Base-by-base conservation (phyloP, 371 early-diverging fungal species). In the Thermomucor indicae-seudaticae region DNA sequence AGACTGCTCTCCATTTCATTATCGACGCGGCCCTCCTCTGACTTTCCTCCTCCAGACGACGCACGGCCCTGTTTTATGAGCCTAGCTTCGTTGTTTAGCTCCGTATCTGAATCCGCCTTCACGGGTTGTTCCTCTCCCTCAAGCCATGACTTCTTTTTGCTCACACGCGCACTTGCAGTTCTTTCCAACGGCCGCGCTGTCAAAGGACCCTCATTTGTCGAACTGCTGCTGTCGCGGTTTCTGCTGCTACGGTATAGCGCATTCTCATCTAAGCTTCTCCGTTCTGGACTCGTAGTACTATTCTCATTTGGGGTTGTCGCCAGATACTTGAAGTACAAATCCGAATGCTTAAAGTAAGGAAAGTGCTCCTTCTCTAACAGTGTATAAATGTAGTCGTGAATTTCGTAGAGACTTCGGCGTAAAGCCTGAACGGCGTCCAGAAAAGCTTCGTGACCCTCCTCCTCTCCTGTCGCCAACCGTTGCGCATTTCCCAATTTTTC, bases 251-350 rank as follows among this genome's bases (percentile, higher is more conserved):
- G 37, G 29, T 59, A 57, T 14, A 62, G 27, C 5, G 57, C 47
- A 7, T 34, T 53, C 14, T 74, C 70, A 43, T 74, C 74, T 2
- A 70, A 35, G 43, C 75, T 70, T 10, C 62, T 64, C 38, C 69
- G 53, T 1, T 51, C 55, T 10, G 60, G 23, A 3, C 42, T 31
- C n/a, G 60, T 51, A 7, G 58, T 60, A n/a, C 60, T 51, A 17
- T 45, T 56, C 7, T 55, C 45, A 28, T 55, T 52, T 11, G 78
- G 75, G 8, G 75, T 74, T 16, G 78, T 74, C 3, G 71, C 65
- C 17, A 86, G 60, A 32, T 85, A 81, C 37, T 84, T 76, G 60
- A 81, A 79, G 52, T 87, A 90, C 1, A 88, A 60, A 41, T 83
- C 80, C 29, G 80, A 85, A 16, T 74, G 62, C 53, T 79, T 65